Evolutionary conservation across 2,329 filamentous ascomycete species (phyloP), one percentile per base, ranked within the genome.

Genomic region (Penicillium aurantiogriseum): DNA sequence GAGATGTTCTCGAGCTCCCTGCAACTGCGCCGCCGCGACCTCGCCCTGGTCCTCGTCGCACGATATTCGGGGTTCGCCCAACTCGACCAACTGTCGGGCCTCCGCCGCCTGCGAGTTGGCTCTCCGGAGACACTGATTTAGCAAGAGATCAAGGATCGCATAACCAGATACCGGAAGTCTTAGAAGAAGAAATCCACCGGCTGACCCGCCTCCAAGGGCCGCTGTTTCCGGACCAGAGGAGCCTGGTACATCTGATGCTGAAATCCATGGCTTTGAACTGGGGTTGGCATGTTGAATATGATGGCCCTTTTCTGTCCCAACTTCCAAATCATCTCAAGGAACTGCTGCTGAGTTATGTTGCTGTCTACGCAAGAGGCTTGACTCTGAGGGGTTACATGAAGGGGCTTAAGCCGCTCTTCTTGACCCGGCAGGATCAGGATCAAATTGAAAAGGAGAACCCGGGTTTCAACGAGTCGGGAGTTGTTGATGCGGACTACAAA

Each of bases 251-350:
- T 69, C 66, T 75, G 5, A 69, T 79, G 17, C 67, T 88, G 38
- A 84, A 81, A 62, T 75, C 77, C 0, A 80, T 87, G 64, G 83
- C 84, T 2, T 64, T 70, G 25, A 78, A 84, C 25, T 88, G 85
- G 85, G 69, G 77, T 10, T 79, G 80, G 70, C 79, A 87, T 59
- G 69, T 81, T 27, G 77, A 82, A 51, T 85, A 85, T 61, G 83
- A 87, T 63, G 79, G 82, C 54, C 72, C 80, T 19, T 83, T 82
- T 49, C 69, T 88, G 3, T 73, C 77, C 2, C 74, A 80, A 3
- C 64, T 87, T 13, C 83, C 85, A 0, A 70, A 76, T 17, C 75
- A 76, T 40, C 64, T 85, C 6, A 84, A 84, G 62, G 72, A 81
- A 59, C 69, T 77, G 1, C 62, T 88, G 35, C 67, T 88, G 25